Evolutionary conservation across 495 filamentous ascomycete genomes (phyloP), one percentile per base, ranked within the genome.

Genomic region (Aspergillus heteromorphus): DNA sequence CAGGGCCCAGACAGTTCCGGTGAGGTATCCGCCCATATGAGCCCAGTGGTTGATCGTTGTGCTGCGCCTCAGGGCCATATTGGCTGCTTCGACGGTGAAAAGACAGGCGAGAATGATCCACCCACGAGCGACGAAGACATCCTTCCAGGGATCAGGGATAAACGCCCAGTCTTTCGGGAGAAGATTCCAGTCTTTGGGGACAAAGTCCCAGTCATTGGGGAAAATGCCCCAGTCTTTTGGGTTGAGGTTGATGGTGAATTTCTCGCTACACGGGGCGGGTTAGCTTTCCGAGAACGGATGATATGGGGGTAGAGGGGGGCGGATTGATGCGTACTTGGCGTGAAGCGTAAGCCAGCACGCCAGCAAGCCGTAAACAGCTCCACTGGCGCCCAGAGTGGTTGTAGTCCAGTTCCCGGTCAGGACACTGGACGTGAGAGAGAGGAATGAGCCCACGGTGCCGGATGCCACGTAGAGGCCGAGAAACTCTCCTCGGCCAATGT

Each of bases 401-500:
- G 79, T 71, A 2, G 65, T 64, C 36, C 86, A 76, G 49, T 68
- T 63, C 9, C 69, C 66, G 6, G 64, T 53, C 9, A 91, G 55
- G 29, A 91, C 85, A 47, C 81, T 76, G 27, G 66, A 67, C 10
- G 75, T 61, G 47, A 97, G 72, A 20, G 83, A 85, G 2, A 74
- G 66, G 54, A 89, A 79, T 40, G 84, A 85, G 27, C 83, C 86
- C 11, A 89, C 20, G 0, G 80, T 79, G 38, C 89, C 92, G 3
- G 82, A 74, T 0, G 81, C 70, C 34, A 95, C 60, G 67, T 90
- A 95, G 6, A 95, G 73, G 7, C 86, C 84, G 4, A 98, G 73
- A 70, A 97, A 96, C 55, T 84, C 81, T 36, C 86, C 91, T 17
- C 92, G 81, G 38, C 91, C 92, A 49, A 97, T 79, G 50, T 96